phyloP scores from a whole-genome alignment of 2,329 filamentous ascomycete species.

The Keithomyces neogunnii region DNA sequence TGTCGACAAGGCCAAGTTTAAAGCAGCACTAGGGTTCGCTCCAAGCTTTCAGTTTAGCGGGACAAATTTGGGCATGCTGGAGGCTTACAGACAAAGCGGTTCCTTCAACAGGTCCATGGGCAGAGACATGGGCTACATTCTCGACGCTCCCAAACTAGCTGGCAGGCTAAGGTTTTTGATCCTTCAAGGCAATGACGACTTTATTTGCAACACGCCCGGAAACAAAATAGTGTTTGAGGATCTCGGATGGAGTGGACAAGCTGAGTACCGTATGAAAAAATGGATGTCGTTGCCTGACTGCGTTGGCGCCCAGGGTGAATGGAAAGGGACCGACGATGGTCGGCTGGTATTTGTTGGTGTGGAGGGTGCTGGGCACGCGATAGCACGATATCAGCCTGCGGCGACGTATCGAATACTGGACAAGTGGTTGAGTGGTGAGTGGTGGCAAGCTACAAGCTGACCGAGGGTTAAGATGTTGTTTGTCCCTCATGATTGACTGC shows the following conservation, averaged over 20 bases:
- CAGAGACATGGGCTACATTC: too few species aligned
- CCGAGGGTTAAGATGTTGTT: too few species aligned
- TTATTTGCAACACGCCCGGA: constrained; percentile 14
- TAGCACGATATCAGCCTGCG: constrained; percentile 11
- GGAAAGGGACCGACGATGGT: constrained; percentile 12
- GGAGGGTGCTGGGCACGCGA: constrained; percentile 13
- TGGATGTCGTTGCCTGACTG: constrained; percentile 9
- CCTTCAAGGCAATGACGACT: constrained; percentile 14
- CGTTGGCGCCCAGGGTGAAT: constrained; percentile 6
- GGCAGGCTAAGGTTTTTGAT: constrained; percentile 12
- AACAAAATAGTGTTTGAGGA: constrained; percentile 27
- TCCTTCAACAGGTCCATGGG: too few species aligned
- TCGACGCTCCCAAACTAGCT: too few species aligned
- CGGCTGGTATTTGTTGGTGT: constrained; percentile 14
- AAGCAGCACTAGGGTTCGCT: too few species aligned
- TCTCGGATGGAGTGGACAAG: constrained; percentile 34
- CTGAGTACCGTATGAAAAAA: constrained; percentile 27
- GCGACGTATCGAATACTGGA: constrained; percentile 13
- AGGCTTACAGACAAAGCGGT: too few species aligned
- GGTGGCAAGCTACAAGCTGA: background rate
- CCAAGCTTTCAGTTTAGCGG: too few species aligned
- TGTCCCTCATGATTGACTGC: too few species aligned
- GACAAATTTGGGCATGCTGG: too few species aligned
- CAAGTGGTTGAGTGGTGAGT: constrained; percentile 12
- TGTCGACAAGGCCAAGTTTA: too few species aligned